These are phyloP conservation scores for Fusarium newnesense DNA, from an alignment of 2,329 filamentous ascomycete genomes.

Conservation along the genomic window DNA sequence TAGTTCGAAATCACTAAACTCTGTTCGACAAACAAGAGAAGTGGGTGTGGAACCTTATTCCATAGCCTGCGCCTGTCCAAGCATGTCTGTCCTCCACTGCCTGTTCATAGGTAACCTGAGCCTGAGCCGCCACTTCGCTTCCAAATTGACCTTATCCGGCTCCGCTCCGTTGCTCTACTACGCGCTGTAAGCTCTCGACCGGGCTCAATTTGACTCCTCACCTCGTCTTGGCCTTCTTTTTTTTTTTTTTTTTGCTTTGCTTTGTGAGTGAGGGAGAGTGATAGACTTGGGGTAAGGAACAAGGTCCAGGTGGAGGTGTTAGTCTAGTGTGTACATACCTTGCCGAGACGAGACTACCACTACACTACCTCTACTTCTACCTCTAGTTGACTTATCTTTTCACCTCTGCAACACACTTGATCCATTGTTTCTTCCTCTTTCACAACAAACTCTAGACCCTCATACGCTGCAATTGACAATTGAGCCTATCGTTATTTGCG, in stretches of 20 bases:
- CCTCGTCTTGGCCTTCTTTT: constrained; percentile 4
- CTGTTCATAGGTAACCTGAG: neutral
- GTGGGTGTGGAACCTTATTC: constrained; percentile 44
- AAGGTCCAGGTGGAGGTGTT: constrained; percentile 24
- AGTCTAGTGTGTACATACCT: constrained; percentile 13
- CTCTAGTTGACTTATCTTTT: constrained; percentile 15
- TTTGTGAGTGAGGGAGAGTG: neutral
- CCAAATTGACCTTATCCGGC: constrained; percentile 37
- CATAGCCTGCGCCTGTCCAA: constrained; percentile 8
- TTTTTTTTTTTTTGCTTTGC: neutral
- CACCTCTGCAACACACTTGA: constrained; percentile 22
- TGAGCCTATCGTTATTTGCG: constrained; percentile 9
- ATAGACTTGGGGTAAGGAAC: constrained; percentile 10
- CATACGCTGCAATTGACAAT: constrained; percentile 19
- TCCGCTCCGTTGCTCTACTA: constrained; percentile 2
- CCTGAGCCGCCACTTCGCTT: constrained; percentile 37
- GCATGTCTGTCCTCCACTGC: neutral
- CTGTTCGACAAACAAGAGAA: constrained; percentile 20
- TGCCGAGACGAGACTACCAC: neutral
- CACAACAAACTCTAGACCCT: constrained; percentile 30
- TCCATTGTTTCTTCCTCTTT: constrained; percentile 28
- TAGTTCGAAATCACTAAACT: constrained; percentile 9
- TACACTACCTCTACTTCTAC: neutral
- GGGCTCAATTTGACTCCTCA: constrained; percentile 18
- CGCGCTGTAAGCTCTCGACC: constrained; percentile 22